Evolutionary conservation across 2,329 filamentous ascomycete genomes (phyloP), one percentile per base, ranked within the genome.

Genomic region (Calonectria hongkongensis): DNA sequence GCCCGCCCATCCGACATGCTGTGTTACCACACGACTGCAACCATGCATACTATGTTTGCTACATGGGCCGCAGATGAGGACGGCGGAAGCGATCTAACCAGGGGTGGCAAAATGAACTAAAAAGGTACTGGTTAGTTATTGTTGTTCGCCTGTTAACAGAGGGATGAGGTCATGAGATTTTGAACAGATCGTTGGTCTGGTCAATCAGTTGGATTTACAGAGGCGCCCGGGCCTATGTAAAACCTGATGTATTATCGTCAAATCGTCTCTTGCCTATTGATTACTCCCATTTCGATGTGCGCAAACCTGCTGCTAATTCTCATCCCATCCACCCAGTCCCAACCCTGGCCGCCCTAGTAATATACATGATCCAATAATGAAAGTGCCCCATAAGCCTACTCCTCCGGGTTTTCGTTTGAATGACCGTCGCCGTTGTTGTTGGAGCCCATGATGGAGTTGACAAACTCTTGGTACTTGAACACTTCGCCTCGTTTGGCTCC

Each of bases 391-490:
- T 25, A 30, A n/a, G 28, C 25, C 63, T 50, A 74, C 27, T 68
- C 75, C 62, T 84, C 81, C 7, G 75, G 74, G 67, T 78, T 77
- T 36, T 82, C 80, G 25, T 81, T 77, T 28, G 82, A 79, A 28
- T 78, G 73, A n/a, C 73, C 73, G 58, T 86, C 85, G 4, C 83
- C 80, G 18, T 78, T 81, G 33, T 83, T 84, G 66, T 85, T 89
- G 12, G 89, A 87, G 2, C 92, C 92, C 78, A 90, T 88, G 63
- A 94, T 86, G 30, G 90, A 93, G 74, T 88, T 90, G 75, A 98
- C 95, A 85, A 98, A 98, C 71, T 99, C 97, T 74, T 95, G 92
- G 82, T 98, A 99, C 80, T 92, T 91, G 84, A 99, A 98, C 0
- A 98, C 95, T 73, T 98, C 96, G 0, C 94, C 95, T 74, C 94